A percentile compares a stretch with the other conserved stretches of the same genome.
phyloP scores from a whole-genome alignment of 208 protist genomes.

The Wallacemonas sp. region DNA sequence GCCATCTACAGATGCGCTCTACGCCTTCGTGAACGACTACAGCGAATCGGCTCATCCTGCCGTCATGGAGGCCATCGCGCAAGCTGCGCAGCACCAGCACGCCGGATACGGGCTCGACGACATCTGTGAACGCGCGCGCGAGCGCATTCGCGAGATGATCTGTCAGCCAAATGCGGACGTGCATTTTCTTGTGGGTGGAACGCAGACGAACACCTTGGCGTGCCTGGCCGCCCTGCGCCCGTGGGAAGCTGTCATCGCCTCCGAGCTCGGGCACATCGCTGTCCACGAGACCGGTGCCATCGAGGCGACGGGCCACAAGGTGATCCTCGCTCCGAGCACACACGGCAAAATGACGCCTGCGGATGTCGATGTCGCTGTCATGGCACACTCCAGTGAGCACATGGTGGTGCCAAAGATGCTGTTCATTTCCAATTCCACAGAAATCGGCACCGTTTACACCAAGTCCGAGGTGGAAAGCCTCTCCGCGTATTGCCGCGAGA shows the following conservation, averaged over 20 bases:
- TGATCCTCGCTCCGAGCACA: constrained; percentile 23
- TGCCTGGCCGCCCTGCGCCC: constrained; percentile 30
- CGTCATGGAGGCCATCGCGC: constrained; percentile 28
- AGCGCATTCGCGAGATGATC: constrained; percentile 26
- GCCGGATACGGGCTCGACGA: constrained; percentile 43
- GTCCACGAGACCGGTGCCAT: constrained; percentile 53
- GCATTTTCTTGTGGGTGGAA: constrained; percentile 43
- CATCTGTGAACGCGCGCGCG: constrained; percentile 26
- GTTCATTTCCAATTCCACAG: constrained; percentile 61
- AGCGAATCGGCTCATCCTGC: constrained; percentile 35
- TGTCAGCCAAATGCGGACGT: constrained; percentile 34
- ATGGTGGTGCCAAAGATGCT: constrained; percentile 45
- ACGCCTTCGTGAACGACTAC: constrained; percentile 55
- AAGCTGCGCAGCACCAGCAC: constrained; percentile 25
- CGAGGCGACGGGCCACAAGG: constrained; percentile 55
- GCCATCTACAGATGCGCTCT: constrained; percentile 5
- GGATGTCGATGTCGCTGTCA: constrained; percentile 29
- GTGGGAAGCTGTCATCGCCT: constrained; percentile 45
- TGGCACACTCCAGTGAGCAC: constrained; percentile 34
- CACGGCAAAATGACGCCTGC: constrained; percentile 44
- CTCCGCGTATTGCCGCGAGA: constrained; percentile 28
- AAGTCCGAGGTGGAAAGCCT: constrained; percentile 39
- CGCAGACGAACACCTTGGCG: constrained; percentile 41
- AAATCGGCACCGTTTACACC: constrained; percentile 49
- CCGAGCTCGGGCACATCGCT: constrained; percentile 37